Conservation (phyloP, 495 filamentous ascomycete genomes). For the Hyaloscypha variabilis region DNA sequence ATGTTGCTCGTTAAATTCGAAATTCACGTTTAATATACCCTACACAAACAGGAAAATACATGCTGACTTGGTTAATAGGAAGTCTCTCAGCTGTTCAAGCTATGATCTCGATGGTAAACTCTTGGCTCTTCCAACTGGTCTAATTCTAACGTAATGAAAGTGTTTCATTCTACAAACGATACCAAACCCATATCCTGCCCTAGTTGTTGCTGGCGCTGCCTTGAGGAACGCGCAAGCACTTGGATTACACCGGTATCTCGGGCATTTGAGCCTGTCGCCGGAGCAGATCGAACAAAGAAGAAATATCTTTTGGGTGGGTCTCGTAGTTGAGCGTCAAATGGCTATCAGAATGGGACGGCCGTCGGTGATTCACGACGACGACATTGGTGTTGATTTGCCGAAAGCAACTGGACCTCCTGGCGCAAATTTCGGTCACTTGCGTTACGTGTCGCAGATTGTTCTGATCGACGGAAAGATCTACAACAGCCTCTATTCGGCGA, state of each 20-base stretch:
- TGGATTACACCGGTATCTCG: conserved; percentile 35
- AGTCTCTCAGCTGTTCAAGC: too few relatives aligned
- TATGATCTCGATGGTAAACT: too few relatives aligned
- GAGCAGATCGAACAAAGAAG: conserved; percentile 33
- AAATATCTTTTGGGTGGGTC: conserved; percentile 40
- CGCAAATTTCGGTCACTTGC: conserved; percentile 10
- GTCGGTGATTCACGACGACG: conserved; percentile 25
- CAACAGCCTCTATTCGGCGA: conserved; percentile 24
- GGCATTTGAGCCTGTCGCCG: conserved; percentile 21
- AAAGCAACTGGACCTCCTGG: too few relatives aligned
- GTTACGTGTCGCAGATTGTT: conserved; percentile 14
- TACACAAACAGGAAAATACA: too few relatives aligned
- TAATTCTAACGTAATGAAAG: too few relatives aligned
- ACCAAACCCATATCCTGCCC: conserved; percentile 17
- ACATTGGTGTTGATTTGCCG: conserved; percentile 27
- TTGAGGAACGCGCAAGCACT: conserved; percentile 34
- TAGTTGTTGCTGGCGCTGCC: conserved; percentile 23
- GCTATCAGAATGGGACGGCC: conserved; percentile 21
- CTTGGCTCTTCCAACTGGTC: too few relatives aligned
- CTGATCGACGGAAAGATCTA: conserved; percentile 23
- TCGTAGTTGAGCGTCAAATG: conserved; percentile 28
- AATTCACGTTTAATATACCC: too few relatives aligned
- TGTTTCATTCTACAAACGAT: neutral
- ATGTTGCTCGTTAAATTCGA: too few relatives aligned
- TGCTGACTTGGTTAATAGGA: too few relatives aligned